Conservation (phyloP, 202 grass and related monocot genomes). For the Hordeum pubiflorum region DNA sequence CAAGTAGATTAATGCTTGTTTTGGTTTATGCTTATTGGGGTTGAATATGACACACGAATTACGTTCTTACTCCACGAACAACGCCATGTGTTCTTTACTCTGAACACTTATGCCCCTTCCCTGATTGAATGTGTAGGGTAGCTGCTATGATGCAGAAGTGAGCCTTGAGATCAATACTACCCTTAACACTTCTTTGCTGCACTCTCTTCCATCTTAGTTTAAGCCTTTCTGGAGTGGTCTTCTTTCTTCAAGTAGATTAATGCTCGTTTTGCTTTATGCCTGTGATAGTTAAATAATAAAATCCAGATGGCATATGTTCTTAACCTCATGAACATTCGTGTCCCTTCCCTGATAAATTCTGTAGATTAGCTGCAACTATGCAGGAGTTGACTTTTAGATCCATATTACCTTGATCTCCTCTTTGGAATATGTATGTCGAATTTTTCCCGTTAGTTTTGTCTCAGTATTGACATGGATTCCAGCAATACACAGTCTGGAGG, state of each 20-base stretch:
- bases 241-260: neutral
- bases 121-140: neutral
- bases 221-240: neutral
- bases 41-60: no score
- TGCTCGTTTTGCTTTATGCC: neutral
- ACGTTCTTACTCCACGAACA: no score
- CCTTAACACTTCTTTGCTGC: neutral
- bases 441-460: neutral
- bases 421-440: neutral
- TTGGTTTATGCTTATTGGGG: no score
- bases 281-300: neutral
- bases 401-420: neutral
- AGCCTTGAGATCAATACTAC: neutral
- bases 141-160: neutral
- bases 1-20: neutral
- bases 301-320: neutral
- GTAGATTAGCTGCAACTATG: neutral
- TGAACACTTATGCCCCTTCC: neutral
- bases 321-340: no score
- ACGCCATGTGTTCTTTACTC: constrained; percentile 11
- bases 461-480: constrained; percentile 40
- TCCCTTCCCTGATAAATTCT: neutral
- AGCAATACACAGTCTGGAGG: constrained; percentile 31
- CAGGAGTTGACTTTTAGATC: neutral
- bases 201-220: neutral